Base-by-base conservation (phyloP, 495 filamentous ascomycete species). In the Penicillium turbatum region DNA sequence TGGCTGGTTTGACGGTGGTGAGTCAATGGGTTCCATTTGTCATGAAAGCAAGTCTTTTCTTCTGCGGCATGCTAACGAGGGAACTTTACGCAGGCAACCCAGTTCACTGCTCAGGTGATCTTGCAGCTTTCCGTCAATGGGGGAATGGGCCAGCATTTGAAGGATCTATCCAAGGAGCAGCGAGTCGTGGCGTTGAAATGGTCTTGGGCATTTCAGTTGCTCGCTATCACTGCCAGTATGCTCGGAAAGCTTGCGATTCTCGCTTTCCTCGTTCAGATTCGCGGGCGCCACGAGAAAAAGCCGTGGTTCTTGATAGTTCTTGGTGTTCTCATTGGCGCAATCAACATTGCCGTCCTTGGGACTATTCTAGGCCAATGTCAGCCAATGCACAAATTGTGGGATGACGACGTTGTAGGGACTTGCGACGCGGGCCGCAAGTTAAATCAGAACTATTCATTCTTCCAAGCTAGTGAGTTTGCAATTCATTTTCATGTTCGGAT, bases 181-280 rank as follows among this genome's bases (percentile, higher is more conserved):
- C 32, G 45, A 21, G 48, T 55, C 4, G 21, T 51, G 11, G 62
- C 69, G 8, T 50, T 63, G 10, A 56, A 64, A 34, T 71, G 63
- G 62, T 57, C 56, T 24, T 72, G 69, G 67, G 53, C 68, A 6
- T 67, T 65, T 21, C 69, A 70, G 42, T 35, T 65, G 1, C 44
- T 73, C 3, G 55, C 61, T 0, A 62, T 71, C 13, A 36, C 60
- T 12, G 56, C 60, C 5, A 64, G 59, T 37, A 60, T 56, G 35
- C 51, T 63, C 5, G 68, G 67, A n/a, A 72, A 70, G 41, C 52
- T 67, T 19, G 65, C 65, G 12, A 62, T 72, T 30, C 47, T 70
- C 41, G 59, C 61, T 8, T 68, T 72, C 32, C 49, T 72, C 2
- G 44, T 68, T 2, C 60, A 65, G 37, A 62, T 72, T 27, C 67